Percentiles rank a stretch among this genome's conserved stretches.
Evolutionary conservation across 2,329 filamentous ascomycete species (phyloP).

Genomic region (Cylindrodendrum hubeiense): DNA sequence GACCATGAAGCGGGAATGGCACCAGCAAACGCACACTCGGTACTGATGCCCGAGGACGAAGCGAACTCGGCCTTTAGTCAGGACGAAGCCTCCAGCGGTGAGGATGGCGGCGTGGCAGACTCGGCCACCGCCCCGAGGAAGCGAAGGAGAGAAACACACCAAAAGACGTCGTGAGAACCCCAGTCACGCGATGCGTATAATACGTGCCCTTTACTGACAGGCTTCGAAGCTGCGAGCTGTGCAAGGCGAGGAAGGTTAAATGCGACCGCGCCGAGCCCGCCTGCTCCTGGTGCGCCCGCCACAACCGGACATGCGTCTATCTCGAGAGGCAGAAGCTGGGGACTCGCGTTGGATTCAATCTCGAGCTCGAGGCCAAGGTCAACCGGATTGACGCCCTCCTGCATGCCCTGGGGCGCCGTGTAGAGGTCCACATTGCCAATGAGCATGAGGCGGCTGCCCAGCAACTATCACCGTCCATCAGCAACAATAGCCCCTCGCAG

Average conservation of each 20-base stretch:
- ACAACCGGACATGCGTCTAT: slow-evolving; percentile 76
- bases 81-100: slow-evolving; percentile 53
- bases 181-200: slow-evolving; percentile 8
- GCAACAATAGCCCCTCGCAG: slow-evolving; percentile 50
- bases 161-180: slow-evolving; percentile 56
- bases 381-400: slow-evolving; percentile 64
- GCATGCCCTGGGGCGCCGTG: slow-evolving; percentile 56
- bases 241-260: slow-evolving; percentile 60
- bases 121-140: slow-evolving; percentile 49
- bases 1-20: slow-evolving; percentile 42
- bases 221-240: slow-evolving; percentile 55
- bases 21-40: slow-evolving; percentile 41
- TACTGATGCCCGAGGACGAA: slow-evolving; percentile 52
- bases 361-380: slow-evolving; percentile 69
- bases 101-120: slow-evolving; percentile 44
- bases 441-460: slow-evolving; percentile 44
- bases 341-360: slow-evolving; percentile 70
- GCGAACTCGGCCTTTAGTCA: slow-evolving; percentile 51
- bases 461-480: slow-evolving; percentile 50
- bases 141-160: slow-evolving; percentile 55
- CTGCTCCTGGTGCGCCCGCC: slow-evolving; percentile 80
- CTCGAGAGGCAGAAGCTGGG: slow-evolving; percentile 79
- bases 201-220: not conserved
- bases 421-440: slow-evolving; percentile 56
- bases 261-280: slow-evolving; percentile 67